Conservation (phyloP, 306 rosid species). For the Cicer chorassanicum region DNA sequence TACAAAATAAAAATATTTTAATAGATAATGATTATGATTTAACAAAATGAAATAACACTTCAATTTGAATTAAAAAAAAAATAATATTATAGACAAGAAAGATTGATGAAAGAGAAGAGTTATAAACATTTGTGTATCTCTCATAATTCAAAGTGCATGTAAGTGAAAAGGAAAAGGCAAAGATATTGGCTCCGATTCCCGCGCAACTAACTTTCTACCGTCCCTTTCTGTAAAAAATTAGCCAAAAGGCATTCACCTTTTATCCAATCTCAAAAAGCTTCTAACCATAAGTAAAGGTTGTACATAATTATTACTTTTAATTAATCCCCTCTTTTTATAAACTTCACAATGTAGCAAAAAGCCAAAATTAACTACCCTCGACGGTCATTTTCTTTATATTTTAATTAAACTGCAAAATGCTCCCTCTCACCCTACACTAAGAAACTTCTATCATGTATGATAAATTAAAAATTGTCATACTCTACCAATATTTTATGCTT, state of each 20-base stretch:
- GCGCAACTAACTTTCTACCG: conserved; percentile 47
- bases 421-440: conserved; percentile 20
- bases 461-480: conserved; percentile 26
- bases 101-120: conserved; percentile 21
- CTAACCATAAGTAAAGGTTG: conserved; percentile 44
- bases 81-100: not conserved
- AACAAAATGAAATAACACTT: not conserved
- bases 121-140: conserved; percentile 6
- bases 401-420: conserved; percentile 32
- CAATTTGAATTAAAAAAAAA: not conserved
- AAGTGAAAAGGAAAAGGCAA: conserved; percentile 28
- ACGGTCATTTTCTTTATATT: not conserved
- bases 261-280: conserved; percentile 44
- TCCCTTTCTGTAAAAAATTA: conserved; percentile 41
- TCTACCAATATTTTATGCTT: conserved; percentile 48
- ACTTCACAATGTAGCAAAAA: conserved; percentile 12
- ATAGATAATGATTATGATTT: not conserved
- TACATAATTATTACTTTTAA: not conserved
- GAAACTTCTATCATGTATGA: not conserved
- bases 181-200: conserved; percentile 34
- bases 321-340: not conserved
- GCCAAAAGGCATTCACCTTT: conserved; percentile 59
- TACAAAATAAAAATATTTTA: not conserved
- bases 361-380: conserved; percentile 1
- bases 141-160: conserved; percentile 4